Conservation (phyloP, 148 eudicot genomes). For the Suaeda aralocaspica region DNA sequence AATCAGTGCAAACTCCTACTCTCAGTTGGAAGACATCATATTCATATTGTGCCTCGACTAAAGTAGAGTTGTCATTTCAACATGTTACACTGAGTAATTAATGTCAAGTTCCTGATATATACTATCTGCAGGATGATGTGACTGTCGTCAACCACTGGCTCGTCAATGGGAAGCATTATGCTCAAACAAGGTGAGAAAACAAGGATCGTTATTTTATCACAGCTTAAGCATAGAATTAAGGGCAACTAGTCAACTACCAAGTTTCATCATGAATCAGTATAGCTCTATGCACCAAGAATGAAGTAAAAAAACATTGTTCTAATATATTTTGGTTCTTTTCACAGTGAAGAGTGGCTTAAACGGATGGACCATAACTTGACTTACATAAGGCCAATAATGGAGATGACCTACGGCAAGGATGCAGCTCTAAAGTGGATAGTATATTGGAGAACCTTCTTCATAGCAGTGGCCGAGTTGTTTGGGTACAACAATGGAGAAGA, state of each 20-base stretch:
- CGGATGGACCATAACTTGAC: constrained; percentile 66
- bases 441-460: constrained; percentile 92
- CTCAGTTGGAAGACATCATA: not conserved
- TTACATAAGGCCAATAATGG: constrained; percentile 76
- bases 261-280: not conserved
- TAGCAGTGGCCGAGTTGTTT: constrained; percentile 85
- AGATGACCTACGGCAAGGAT: constrained; percentile 82
- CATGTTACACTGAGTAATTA: not conserved
- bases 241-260: not conserved
- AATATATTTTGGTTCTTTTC: not conserved
- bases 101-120: not conserved
- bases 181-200: constrained; percentile 67
- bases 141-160: constrained; percentile 90
- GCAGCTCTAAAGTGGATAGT: constrained; percentile 80
- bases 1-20: not conserved
- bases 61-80: not conserved
- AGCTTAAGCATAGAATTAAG: not conserved
- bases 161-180: constrained; percentile 87
- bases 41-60: not conserved
- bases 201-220: not conserved
- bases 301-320: not conserved
- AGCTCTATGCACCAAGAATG: not conserved
- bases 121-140: constrained; percentile 91
- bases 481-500: constrained; percentile 88
- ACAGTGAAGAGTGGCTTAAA: constrained; percentile 95